Base-by-base conservation (phyloP, 495 filamentous ascomycete genomes). In the Annulohypoxylon moriforme region DNA sequence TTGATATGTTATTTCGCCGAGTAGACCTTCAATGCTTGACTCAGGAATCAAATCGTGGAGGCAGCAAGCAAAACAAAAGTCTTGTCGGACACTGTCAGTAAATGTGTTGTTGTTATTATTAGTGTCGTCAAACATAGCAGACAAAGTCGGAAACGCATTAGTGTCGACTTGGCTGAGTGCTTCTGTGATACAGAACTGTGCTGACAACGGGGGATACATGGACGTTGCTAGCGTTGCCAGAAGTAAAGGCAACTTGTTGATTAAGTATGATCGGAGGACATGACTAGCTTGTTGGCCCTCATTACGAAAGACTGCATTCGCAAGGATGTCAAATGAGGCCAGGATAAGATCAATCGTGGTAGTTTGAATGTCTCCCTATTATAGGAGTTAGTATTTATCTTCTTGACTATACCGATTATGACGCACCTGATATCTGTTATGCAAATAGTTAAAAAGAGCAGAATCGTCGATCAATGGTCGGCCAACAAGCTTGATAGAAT, bases 11-110 rank as follows among this genome's bases (percentile, higher is more conserved):
- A 93, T 90, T 60, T 98, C 94, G 6, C 93, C 95, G 0, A 98
- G 80, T 18, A 98, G 84, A 0, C 85, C 85, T 74, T 95, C 92
- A 49, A 96, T 94, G 55, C 89, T 93, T 20, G 86, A 81, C 70
- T 93, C 91, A 0, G 89, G 89, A 22, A 98, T 90, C 22, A 98
- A 81, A 11, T 88, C 87, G 76, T 99, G 96, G 33, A 96, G 85
- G 70, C 90, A 92, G 76, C 95, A 98, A 4, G 96, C 89, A 74
- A 96, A 96, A 20, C 97, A 87, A 74, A 99, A 97, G 52, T 99
- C 95, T 74, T 94, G 92, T 1, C 94, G 88, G 16, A 97, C 91
- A 68, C 92, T 91, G 6, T 92, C 92, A n/a, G 94, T 87, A 42
- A 91, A 86, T 36, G 88, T 91, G 63, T 88, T 92, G 33, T 85